These are phyloP conservation scores for Elsinoe arachidis DNA, from an alignment of 2,329 filamentous ascomycete species.

Conservation along the genomic window DNA sequence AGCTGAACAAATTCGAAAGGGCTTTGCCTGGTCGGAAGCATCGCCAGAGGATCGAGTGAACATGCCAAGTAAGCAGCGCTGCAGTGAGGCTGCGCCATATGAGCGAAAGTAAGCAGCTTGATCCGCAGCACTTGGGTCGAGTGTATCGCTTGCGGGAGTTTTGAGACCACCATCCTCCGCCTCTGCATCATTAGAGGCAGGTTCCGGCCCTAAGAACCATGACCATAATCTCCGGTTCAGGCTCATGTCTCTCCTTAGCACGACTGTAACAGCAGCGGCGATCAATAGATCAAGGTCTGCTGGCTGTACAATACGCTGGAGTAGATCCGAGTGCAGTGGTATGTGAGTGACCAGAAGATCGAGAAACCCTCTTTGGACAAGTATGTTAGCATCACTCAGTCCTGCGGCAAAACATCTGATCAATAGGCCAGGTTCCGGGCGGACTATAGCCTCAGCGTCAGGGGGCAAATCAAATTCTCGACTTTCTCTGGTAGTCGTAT, in stretches of 20 bases:
- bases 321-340: slow-evolving; percentile 70
- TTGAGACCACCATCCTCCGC: slow-evolving; percentile 21
- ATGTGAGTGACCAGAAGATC: slow-evolving; percentile 87
- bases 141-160: slow-evolving; percentile 17
- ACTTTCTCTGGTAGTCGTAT: not conserved
- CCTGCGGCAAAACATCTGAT: slow-evolving; percentile 89
- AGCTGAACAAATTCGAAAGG: slow-evolving; percentile 86
- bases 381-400: slow-evolving; percentile 73
- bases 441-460: slow-evolving; percentile 60
- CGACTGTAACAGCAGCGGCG: slow-evolving; percentile 75
- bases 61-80: slow-evolving; percentile 66
- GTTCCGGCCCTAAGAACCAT: slow-evolving; percentile 82
- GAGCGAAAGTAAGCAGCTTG: slow-evolving; percentile 67
- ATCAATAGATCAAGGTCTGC: slow-evolving; percentile 75
- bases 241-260: slow-evolving; percentile 89
- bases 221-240: slow-evolving; percentile 90
- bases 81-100: slow-evolving; percentile 66
- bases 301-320: slow-evolving; percentile 64
- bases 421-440: slow-evolving; percentile 83
- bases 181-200: slow-evolving; percentile 28
- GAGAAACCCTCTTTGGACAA: slow-evolving; percentile 89
- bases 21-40: slow-evolving; percentile 64
- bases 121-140: slow-evolving; percentile 45
- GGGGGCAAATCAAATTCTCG: slow-evolving; percentile 32
- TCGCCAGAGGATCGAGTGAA: slow-evolving; percentile 50